Evolutionary conservation across 148 eudicot species (phyloP).

Genomic region (Linanthus parryae): DNA sequence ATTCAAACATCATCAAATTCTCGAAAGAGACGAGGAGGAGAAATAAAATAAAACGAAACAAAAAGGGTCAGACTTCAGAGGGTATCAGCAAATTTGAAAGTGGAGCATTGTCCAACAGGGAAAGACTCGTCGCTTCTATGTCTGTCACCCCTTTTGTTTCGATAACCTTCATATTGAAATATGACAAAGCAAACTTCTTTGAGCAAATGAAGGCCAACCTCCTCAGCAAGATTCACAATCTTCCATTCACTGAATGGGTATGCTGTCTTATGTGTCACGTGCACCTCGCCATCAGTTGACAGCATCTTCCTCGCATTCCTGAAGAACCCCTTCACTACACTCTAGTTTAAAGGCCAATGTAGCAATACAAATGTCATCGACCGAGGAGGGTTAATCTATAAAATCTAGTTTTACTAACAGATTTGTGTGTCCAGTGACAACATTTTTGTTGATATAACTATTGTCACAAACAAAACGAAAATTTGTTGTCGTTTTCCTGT

Average conservation of each 20-base stretch:
- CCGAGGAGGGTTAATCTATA: too few relatives aligned
- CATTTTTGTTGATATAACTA: too few relatives aligned
- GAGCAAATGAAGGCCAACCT: background rate
- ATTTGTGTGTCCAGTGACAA: too few relatives aligned
- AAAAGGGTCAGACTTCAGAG: too few relatives aligned
- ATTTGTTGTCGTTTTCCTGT: too few relatives aligned
- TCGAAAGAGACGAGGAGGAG: too few relatives aligned
- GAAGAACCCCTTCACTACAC: background rate
- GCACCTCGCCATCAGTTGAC: conserved; percentile 1
- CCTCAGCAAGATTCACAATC: background rate
- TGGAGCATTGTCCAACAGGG: background rate
- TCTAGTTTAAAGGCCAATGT: background rate
- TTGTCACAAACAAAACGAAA: too few relatives aligned
- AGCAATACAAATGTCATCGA: too few relatives aligned
- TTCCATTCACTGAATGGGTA: background rate
- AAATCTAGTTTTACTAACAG: too few relatives aligned
- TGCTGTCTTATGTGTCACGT: conserved; percentile 3
- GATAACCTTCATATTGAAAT: background rate
- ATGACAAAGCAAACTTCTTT: background rate
- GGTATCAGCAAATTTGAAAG: background rate
- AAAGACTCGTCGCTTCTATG: background rate
- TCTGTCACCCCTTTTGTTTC: conserved; percentile 6
- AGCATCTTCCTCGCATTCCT: conserved; percentile 2
- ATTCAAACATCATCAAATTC: too few relatives aligned
- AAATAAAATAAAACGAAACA: too few relatives aligned